phyloP scores from a whole-genome alignment of 176 grass and related monocot species.

The Olyra latifolia region DNA sequence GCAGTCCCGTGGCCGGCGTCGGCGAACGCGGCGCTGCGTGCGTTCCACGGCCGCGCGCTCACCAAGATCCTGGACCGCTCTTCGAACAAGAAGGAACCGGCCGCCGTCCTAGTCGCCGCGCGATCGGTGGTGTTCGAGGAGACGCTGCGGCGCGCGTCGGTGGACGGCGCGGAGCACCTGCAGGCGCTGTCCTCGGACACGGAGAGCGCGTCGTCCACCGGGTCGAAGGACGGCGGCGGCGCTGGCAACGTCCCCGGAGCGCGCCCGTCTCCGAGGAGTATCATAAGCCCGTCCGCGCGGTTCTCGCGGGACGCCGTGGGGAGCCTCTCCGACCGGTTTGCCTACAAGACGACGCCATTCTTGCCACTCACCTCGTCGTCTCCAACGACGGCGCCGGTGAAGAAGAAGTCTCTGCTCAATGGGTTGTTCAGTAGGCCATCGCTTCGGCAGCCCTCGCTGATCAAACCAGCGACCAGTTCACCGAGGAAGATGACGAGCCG shows the following conservation, averaged over 20 bases:
- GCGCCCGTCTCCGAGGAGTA: constrained; percentile 26
- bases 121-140: constrained; percentile 41
- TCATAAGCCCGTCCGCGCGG: neutral
- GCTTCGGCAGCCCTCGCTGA: neutral
- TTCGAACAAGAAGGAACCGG: constrained; percentile 22
- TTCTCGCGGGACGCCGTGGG: constrained; percentile 27
- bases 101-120: constrained; percentile 26
- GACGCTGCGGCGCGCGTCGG: constrained; percentile 36
- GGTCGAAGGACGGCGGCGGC: constrained; percentile 8
- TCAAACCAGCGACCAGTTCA: constrained; percentile 6
- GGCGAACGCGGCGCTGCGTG: neutral
- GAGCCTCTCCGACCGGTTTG: constrained; percentile 19
- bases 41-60: constrained; percentile 9
- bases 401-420: constrained; percentile 20
- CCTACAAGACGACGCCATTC: constrained; percentile 3
- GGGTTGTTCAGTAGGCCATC: neutral
- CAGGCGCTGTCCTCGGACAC: constrained; percentile 46
- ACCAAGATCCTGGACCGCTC: constrained; percentile 43
- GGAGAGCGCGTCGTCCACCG: constrained; percentile 54
- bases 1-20: constrained; percentile 37
- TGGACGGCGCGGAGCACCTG: constrained; percentile 35
- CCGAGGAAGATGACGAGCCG: constrained; percentile 27
- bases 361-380: constrained; percentile 25
- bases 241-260: neutral
- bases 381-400: constrained; percentile 5